phyloP scores from a whole-genome alignment of 805 yeast genomes.

The Diddensiella caesifluorescens region DNA sequence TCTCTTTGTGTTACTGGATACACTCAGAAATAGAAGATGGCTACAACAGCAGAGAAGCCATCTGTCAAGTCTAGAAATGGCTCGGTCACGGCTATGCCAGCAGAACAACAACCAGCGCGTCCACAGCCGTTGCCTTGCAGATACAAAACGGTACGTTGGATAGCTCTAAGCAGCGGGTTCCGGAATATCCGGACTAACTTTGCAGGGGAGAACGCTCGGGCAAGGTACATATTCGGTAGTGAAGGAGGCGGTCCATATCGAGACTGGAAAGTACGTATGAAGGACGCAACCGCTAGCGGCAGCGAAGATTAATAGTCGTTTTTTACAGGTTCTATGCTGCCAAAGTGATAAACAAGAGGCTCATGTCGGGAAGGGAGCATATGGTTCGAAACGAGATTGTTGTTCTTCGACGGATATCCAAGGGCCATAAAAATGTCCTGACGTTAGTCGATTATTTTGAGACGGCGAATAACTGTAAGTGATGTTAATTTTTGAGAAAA shows the following conservation, averaged over 20 bases:
- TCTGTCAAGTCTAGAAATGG: too few relatives aligned
- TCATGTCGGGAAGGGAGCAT: conserved; percentile 50
- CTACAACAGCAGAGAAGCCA: too few relatives aligned
- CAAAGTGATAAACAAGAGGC: conserved; percentile 45
- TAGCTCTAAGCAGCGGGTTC: too few relatives aligned
- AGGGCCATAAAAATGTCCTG: conserved; percentile 49
- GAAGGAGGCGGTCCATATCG: conserved; percentile 38
- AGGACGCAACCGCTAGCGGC: conserved; percentile 12
- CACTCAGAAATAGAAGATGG: too few relatives aligned
- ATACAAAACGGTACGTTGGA: conserved; percentile 20
- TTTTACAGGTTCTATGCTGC: conserved; percentile 43
- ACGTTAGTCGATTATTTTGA: conserved; percentile 67
- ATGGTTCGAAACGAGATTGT: conserved; percentile 57
- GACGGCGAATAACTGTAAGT: conserved; percentile 43
- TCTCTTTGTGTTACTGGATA: too few relatives aligned
- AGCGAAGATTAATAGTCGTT: conserved; percentile 24
- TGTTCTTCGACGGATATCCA: conserved; percentile 47
- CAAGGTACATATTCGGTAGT: conserved; percentile 42
- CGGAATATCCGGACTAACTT: not conserved
- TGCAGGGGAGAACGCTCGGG: conserved; percentile 35
- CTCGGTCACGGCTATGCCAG: conserved; percentile 3
- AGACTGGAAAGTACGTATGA: conserved; percentile 32
- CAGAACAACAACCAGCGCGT: not conserved
- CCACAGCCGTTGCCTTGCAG: conserved; percentile 27
- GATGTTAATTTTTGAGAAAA: not conserved